These are phyloP conservation scores for Pythium aphanidermatum DNA, from an alignment of 352 stramenopile species.

Conservation along the genomic window DNA sequence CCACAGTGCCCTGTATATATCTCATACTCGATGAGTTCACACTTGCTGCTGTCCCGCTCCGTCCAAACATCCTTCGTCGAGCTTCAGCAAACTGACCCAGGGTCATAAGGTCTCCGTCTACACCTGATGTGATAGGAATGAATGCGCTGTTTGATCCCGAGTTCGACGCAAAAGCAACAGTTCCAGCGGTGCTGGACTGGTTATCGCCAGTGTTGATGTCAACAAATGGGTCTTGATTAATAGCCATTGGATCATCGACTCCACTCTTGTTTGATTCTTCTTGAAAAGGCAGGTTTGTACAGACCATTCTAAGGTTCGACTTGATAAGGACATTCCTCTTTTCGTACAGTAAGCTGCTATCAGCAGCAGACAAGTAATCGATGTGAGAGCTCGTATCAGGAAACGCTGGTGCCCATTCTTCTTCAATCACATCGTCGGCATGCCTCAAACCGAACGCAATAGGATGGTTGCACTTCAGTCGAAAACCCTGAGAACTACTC, in stretches of 20 bases:
- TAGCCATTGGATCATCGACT: too few relatives aligned
- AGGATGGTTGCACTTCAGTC: slow-evolving; percentile 31
- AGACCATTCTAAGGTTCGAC: slow-evolving; percentile 22
- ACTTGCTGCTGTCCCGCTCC: slow-evolving; percentile 5
- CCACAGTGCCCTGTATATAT: too few relatives aligned
- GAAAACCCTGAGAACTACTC: slow-evolving; percentile 18
- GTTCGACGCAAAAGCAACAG: too few relatives aligned
- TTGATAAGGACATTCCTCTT: slow-evolving; percentile 33
- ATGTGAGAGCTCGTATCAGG: slow-evolving; percentile 30
- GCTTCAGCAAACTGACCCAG: slow-evolving; percentile 32
- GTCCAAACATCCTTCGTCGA: slow-evolving; percentile 15
- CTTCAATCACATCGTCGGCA: slow-evolving; percentile 16
- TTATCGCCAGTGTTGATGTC: too few relatives aligned
- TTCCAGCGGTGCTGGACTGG: too few relatives aligned
- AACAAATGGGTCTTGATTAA: too few relatives aligned
- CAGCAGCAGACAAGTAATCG: slow-evolving; percentile 23
- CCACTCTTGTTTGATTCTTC: not conserved
- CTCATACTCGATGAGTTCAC: slow-evolving; percentile 6
- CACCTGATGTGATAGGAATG: not conserved
- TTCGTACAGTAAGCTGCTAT: slow-evolving; percentile 27
- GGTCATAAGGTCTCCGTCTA: slow-evolving; percentile 22
- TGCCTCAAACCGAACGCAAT: slow-evolving; percentile 36
- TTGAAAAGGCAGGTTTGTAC: slow-evolving; percentile 26
- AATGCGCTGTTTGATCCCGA: too few relatives aligned
- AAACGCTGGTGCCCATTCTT: slow-evolving; percentile 36